Percentiles rank a stretch among this genome's conserved stretches.
These are phyloP conservation scores for Leishmania tarentolae DNA, from an alignment of 208 protist species.

Conservation along the genomic window DNA sequence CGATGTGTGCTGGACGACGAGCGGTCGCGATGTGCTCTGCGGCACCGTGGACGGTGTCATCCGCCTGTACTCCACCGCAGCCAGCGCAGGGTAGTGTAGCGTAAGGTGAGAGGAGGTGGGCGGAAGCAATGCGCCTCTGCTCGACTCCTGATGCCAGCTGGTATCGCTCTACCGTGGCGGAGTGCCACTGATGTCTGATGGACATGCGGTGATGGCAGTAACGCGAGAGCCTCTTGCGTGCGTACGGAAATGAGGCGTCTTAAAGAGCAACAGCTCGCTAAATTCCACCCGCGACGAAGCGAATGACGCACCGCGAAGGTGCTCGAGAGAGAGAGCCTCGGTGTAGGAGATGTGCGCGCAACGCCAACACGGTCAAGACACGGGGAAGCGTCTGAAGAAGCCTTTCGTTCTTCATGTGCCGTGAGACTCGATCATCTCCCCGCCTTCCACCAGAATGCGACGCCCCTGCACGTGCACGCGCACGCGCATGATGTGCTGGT, in stretches of 20 bases:
- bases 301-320: neutral
- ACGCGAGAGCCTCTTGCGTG: neutral
- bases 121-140: neutral
- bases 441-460: neutral
- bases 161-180: neutral
- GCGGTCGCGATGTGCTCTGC: conserved; percentile 39
- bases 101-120: neutral
- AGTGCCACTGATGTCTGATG: neutral
- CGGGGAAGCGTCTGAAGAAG: neutral
- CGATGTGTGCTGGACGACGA: conserved; percentile 51
- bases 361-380: neutral
- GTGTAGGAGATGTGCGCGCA: neutral
- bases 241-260: neutral
- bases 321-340: too few species aligned
- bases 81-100: neutral
- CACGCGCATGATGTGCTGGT: neutral
- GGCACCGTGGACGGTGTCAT: conserved; percentile 52
- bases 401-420: neutral
- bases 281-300: neutral
- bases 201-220: neutral
- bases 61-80: conserved; percentile 37
- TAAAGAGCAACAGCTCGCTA: neutral
- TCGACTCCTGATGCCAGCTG: neutral
- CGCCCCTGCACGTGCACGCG: neutral
- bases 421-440: neutral